Conservation (phyloP, 257 asterid genomes). For the Solanum chiquidenum region DNA sequence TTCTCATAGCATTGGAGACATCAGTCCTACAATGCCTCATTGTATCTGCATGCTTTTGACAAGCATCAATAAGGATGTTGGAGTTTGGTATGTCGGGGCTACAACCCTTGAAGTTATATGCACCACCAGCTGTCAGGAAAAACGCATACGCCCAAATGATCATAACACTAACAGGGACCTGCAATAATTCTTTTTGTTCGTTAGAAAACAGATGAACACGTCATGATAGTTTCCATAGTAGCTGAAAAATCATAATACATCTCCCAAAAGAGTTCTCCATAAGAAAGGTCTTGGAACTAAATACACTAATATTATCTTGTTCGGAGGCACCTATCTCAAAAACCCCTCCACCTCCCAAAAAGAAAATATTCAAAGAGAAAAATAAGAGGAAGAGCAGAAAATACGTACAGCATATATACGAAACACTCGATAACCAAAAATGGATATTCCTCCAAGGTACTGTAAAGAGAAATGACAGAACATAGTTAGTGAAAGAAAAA, state of each 20-base stretch:
- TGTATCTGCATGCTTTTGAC: constrained; percentile 83
- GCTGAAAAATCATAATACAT: neutral
- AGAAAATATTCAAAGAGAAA: neutral
- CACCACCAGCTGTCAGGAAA: constrained; percentile 94
- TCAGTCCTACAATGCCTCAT: constrained; percentile 98
- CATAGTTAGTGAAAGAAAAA: neutral
- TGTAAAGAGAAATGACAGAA: constrained; percentile 21
- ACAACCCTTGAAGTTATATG: constrained; percentile 88
- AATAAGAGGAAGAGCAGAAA: neutral
- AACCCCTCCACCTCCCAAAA: neutral
- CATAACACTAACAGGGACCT: constrained; percentile 86
- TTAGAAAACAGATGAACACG: neutral
- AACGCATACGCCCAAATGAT: constrained; percentile 92
- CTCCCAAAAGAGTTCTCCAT: neutral
- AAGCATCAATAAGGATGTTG: constrained; percentile 72
- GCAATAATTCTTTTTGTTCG: constrained; percentile 14
- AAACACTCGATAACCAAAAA: constrained; percentile 73
- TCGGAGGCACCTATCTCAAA: neutral
- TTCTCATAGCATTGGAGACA: constrained; percentile 86
- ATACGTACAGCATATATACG: constrained; percentile 68
- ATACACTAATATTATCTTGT: neutral
- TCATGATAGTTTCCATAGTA: neutral
- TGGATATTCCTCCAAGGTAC: constrained; percentile 76
- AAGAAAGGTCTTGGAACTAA: neutral
- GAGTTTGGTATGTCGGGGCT: constrained; percentile 75